Base-by-base conservation (phyloP, 495 filamentous ascomycete species). In the Lasiosphaeriaceae sp. region DNA sequence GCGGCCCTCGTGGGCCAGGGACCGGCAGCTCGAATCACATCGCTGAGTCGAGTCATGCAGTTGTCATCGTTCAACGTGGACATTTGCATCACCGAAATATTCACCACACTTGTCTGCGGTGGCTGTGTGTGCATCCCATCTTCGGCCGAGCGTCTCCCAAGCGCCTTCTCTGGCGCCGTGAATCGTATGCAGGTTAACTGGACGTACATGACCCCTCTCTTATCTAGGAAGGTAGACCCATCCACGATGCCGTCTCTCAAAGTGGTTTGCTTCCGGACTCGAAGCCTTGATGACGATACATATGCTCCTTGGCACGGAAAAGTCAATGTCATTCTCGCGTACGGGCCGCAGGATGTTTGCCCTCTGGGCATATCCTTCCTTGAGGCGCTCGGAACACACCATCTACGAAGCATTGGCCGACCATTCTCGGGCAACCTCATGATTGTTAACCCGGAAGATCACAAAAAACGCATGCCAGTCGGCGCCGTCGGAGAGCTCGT, bases 11-110 rank as follows among this genome's bases (percentile, higher is more conserved):
- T 71, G 1, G 72, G 71, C n/a, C 83, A 86, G 56, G 78, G 77
- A 1, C 67, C 71, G 0, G 71, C 74, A 0, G 62, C 85, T 16
- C 57, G 70, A 11, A 78, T 88, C 44, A 68, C 77, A 35, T 61
- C 75, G 0, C 63, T 68, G 0, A 82, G 81, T 16, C 71, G 83
- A 4, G 77, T 85, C 8, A 75, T 90, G 59, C 87, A 90, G 56
- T 83, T 87, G 52, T 84, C 86, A 2, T 83, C 83, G 46, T 88
- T 84, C 62, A 83, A 83, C 1, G 87, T 88, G 39, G 88, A 92
- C 56, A 79, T 84, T 26, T 83, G 83, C 44, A 74, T 90, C 19
- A 65, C 81, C 3, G 87, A 90, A 54, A 83, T 87, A 3, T 80
- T 88, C 51, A 82, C 84, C 5, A 84, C 84, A 0, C 69, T 92